Conservation (phyloP, 768 basidiomycete genomes). For the Ephemerocybe angulata region DNA sequence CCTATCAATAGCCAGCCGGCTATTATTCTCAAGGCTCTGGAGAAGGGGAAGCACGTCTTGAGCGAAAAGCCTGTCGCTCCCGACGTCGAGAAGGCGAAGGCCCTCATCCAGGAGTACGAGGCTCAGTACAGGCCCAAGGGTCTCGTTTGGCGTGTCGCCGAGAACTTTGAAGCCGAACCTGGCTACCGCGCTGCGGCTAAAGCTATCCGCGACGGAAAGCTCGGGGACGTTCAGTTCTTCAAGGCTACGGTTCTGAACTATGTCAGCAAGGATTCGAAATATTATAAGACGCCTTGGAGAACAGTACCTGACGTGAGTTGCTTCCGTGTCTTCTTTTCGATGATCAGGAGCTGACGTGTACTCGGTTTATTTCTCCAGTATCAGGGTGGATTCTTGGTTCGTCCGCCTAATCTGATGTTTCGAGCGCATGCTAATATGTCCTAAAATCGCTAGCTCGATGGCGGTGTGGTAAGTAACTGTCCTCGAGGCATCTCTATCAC, state of each 20-base stretch:
- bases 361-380: constrained; percentile 39
- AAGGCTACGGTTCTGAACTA: constrained; percentile 48
- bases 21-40: constrained; percentile 58
- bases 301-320: constrained; percentile 70
- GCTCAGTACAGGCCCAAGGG: constrained; percentile 60
- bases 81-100: constrained; percentile 59
- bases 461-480: constrained; percentile 59
- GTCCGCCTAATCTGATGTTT: background rate
- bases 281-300: constrained; percentile 82
- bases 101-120: constrained; percentile 66
- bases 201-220: constrained; percentile 53
- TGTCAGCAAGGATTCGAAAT: constrained; percentile 62
- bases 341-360: constrained; percentile 5
- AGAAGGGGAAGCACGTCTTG: constrained; percentile 82
- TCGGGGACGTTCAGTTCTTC: constrained; percentile 73
- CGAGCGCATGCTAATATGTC: constrained; percentile 1
- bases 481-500: background rate
- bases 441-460: constrained; percentile 54
- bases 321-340: constrained; percentile 6
- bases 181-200: constrained; percentile 46
- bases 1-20: constrained; percentile 75
- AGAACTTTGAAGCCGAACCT: constrained; percentile 72
- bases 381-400: constrained; percentile 78
- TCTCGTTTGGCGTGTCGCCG: constrained; percentile 76
- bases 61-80: constrained; percentile 86